Base-by-base conservation (phyloP, 495 filamentous ascomycete genomes). In the Lasiosphaeria hispida region DNA sequence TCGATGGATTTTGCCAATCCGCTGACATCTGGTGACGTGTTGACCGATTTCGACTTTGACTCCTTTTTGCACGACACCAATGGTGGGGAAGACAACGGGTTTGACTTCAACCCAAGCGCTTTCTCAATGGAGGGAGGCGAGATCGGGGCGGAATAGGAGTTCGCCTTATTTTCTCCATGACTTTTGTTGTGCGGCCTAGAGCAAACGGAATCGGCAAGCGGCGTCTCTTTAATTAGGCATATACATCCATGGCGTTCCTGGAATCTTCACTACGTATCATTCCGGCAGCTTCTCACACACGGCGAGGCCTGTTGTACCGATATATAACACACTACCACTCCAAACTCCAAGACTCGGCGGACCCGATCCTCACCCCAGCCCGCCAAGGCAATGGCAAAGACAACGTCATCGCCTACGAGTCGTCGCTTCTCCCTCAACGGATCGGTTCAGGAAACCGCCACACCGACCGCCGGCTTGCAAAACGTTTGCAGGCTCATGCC, bases 41-140 rank as follows among this genome's bases (percentile, higher is more conserved):
- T 97, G 48, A 87, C 91, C 66, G 88, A 89, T 63, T 97, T 97
- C 63, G 93, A 97, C 71, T 97, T 97, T 70, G 93, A 97, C 72
- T 91, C 89, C 0, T 97, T 97, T 82, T 76, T 97, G n/a, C 76
- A 83, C 33, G 77, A 81, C 56, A 58, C 54, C 49, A 68, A 63
- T 48, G 70, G 68, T 33, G 69, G 58, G n/a, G 78, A 73, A 34
- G 66, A 67, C 6, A 57, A 61, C 33, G 48, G 40, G 0, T 83
- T 82, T 53, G 73, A 77, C 69, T 82, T 84, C 49, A 69, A 69
- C 47, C 45, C 68, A 14, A 62, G 67, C 33, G 53, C 44, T 30
- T 76, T 80, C 59, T 64, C 62, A 8, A 76, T 80, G 66, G 77
- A 81, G 40, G 71, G 70, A 19, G 69, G 71, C 51, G 74, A 77